These are phyloP conservation scores for Daldinia decipiens DNA, from an alignment of 495 filamentous ascomycete species.

Conservation along the genomic window DNA sequence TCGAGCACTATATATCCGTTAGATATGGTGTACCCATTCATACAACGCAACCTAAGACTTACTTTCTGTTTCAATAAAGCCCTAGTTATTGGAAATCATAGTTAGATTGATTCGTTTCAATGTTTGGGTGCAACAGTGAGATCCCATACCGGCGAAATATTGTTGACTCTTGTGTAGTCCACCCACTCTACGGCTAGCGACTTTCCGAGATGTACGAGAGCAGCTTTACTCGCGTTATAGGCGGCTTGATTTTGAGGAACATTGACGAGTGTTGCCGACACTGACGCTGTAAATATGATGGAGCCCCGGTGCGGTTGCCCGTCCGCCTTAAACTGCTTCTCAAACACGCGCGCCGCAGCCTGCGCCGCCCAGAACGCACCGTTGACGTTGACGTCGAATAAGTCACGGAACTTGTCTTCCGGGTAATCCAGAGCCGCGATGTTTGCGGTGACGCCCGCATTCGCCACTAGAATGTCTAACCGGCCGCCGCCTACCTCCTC, in stretches of 20 bases:
- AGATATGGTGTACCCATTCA: background rate
- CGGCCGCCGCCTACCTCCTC: conserved; percentile 36
- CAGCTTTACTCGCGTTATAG: conserved; percentile 71
- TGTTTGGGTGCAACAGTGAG: background rate
- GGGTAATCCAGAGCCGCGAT: conserved; percentile 71
- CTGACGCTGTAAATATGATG: conserved; percentile 67
- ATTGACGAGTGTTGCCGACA: conserved; percentile 72
- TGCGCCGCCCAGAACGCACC: conserved; percentile 78
- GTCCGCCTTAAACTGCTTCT: conserved; percentile 56
- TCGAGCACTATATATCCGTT: conserved; percentile 35
- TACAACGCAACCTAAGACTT: background rate
- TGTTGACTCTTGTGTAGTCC: conserved; percentile 66
- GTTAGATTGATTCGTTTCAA: conserved; percentile 3
- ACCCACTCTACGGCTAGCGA: conserved; percentile 64
- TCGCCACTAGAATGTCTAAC: conserved; percentile 53
- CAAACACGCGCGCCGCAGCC: conserved; percentile 76
- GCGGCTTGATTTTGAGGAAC: conserved; percentile 70
- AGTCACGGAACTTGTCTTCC: conserved; percentile 69
- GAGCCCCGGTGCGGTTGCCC: conserved; percentile 69
- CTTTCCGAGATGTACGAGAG: conserved; percentile 69
- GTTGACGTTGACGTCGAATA: conserved; percentile 78
- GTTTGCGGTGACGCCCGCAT: conserved; percentile 74
- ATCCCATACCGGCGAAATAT: conserved; percentile 67
- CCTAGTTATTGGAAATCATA: conserved; percentile 12
- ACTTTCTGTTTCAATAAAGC: conserved; percentile 47